A percentile compares a stretch with the other conserved stretches of the same genome.
These are phyloP conservation scores for Colletotrichum trifolii DNA, from an alignment of 2,329 filamentous ascomycete species.

Conservation along the genomic window DNA sequence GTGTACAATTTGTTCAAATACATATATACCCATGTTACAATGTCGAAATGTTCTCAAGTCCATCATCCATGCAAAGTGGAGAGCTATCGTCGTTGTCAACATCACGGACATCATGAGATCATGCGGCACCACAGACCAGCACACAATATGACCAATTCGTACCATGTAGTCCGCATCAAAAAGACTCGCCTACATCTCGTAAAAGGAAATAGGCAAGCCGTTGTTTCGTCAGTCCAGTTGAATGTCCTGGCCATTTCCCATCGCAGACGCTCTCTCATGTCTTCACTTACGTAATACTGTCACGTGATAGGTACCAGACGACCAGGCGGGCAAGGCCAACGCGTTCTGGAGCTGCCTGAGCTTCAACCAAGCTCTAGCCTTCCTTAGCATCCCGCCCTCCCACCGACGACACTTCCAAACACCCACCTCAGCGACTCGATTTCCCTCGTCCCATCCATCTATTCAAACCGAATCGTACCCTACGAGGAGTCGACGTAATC, in stretches of 20 bases:
- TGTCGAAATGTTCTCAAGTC: too few relatives aligned
- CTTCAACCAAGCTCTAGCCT: conserved; percentile 52
- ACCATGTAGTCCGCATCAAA: too few relatives aligned
- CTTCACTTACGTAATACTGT: conserved; percentile 3
- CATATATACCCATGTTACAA: too few relatives aligned
- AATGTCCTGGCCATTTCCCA: too few relatives aligned
- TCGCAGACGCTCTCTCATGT: background rate
- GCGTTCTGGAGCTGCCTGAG: conserved; percentile 61
- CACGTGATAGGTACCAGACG: conserved; percentile 42
- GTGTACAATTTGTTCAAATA: too few relatives aligned
- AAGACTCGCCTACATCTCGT: too few relatives aligned
- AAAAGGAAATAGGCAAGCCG: background rate
- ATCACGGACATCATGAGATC: too few relatives aligned
- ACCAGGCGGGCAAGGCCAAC: conserved; percentile 41
- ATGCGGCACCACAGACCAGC: too few relatives aligned
- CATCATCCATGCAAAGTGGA: too few relatives aligned
- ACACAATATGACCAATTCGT: too few relatives aligned
- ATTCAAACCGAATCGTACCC: conserved; percentile 34
- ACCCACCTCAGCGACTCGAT: background rate
- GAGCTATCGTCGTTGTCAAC: too few relatives aligned
- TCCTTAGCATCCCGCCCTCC: conserved; percentile 31
- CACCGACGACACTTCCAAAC: conserved; percentile 41
- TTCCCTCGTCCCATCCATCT: background rate
- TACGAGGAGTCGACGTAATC: conserved; percentile 1
- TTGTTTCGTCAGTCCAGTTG: too few relatives aligned